Evolutionary conservation across 1,139 yeast species (phyloP).

Genomic region (Candida gigantensis): DNA sequence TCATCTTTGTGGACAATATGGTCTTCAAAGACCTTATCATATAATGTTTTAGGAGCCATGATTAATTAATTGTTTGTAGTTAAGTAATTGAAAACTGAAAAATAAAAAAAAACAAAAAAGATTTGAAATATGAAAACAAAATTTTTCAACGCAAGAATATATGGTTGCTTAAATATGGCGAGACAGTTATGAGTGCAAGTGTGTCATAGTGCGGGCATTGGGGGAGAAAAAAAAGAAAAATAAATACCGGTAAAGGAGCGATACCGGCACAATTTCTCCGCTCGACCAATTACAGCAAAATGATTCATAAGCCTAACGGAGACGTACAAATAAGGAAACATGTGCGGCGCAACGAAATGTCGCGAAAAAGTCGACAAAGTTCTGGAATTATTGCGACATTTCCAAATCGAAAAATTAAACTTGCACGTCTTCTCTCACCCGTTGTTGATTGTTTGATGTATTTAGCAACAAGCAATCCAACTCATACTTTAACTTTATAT

Average conservation of each 20-base stretch:
- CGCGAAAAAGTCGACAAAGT: not conserved
- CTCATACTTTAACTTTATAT: no score
- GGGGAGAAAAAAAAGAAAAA: not conserved
- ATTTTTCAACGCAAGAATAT: no score
- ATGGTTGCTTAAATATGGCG: no score
- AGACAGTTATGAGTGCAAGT: no score
- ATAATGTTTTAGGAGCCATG: conserved; percentile 66
- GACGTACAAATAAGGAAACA: not conserved
- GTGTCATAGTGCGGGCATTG: no score
- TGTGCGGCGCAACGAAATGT: not conserved
- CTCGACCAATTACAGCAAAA: not conserved
- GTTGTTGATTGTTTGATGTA: not conserved
- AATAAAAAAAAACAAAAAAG: not conserved
- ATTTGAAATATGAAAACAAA: no score
- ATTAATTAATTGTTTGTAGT: conserved; percentile 3
- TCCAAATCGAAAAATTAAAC: no score
- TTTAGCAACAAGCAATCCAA: no score
- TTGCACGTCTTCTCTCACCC: no score
- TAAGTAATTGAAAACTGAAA: not conserved
- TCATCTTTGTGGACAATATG: conserved; percentile 90
- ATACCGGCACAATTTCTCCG: not conserved
- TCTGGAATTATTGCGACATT: no score
- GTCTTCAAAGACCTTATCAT: conserved; percentile 94
- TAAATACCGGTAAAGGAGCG: conserved; percentile 10
- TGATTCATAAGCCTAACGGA: conserved; percentile 1